These are phyloP conservation scores for Nakazawaea molendinolei DNA, from an alignment of 805 yeast genomes.

Conservation along the genomic window DNA sequence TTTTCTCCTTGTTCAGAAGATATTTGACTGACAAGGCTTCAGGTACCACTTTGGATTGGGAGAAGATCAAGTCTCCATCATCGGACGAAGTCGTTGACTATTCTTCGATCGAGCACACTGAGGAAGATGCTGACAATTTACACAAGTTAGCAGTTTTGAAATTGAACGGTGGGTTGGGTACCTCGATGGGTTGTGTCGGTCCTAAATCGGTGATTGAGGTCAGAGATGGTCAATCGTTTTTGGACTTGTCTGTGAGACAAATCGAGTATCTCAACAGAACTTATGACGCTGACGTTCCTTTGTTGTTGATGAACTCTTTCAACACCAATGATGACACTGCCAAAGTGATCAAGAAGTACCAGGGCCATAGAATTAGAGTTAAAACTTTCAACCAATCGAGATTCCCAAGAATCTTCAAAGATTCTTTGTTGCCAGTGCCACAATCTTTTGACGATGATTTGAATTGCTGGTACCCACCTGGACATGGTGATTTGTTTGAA, in stretches of 20 bases:
- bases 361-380: constrained; percentile 92
- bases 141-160: constrained; percentile 89
- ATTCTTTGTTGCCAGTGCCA: constrained; percentile 94
- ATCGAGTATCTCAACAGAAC: constrained; percentile 90
- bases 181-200: constrained; percentile 99
- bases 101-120: constrained; percentile 34
- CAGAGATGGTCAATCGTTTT: constrained; percentile 95
- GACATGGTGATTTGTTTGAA: constrained; percentile 97
- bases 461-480: constrained; percentile 99
- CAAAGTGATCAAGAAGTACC: constrained; percentile 91
- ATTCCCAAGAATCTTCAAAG: constrained; percentile 92
- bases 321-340: constrained; percentile 96
- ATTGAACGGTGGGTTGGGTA: constrained; percentile 97
- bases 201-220: constrained; percentile 98
- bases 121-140: constrained; percentile 42
- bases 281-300: constrained; percentile 89
- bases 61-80: constrained; percentile 85
- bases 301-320: constrained; percentile 96
- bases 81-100: constrained; percentile 86
- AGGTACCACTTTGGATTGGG: constrained; percentile 87
- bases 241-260: constrained; percentile 94
- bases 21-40: constrained; percentile 85
- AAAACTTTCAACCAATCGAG: constrained; percentile 97
- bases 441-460: constrained; percentile 61
- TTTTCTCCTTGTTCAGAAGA: constrained; percentile 89